Conservation (phyloP, 2,329 filamentous ascomycete species). For the Fusarium sp. region DNA sequence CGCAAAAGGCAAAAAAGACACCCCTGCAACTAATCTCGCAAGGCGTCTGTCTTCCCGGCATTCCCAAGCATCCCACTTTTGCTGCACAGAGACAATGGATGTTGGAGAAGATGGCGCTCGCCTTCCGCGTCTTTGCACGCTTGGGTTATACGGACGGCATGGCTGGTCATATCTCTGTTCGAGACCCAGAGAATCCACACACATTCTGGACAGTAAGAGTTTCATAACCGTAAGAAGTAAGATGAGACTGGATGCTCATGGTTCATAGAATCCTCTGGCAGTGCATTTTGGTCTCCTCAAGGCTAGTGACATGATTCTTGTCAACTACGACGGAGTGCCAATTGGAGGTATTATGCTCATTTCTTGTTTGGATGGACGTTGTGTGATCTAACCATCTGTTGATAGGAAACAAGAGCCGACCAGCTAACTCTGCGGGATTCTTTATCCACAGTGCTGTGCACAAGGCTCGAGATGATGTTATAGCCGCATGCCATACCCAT, state of each 20-base stretch:
- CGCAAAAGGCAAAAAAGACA: too few relatives aligned
- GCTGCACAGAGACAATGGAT: slow-evolving; percentile 72
- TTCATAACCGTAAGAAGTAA: too few relatives aligned
- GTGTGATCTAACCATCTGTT: too few relatives aligned
- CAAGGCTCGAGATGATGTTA: not conserved
- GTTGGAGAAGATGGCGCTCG: slow-evolving; percentile 75
- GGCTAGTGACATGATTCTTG: not conserved
- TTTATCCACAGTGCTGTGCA: not conserved
- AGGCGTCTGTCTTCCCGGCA: slow-evolving; percentile 46
- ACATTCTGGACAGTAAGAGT: slow-evolving; percentile 75
- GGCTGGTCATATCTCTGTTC: slow-evolving; percentile 74
- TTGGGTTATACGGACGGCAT: slow-evolving; percentile 51
- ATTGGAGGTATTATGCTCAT: not conserved
- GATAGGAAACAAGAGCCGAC: not conserved
- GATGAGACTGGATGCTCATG: not conserved
- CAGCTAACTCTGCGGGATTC: not conserved
- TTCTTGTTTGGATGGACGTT: too few relatives aligned
- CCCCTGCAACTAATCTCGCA: not conserved
- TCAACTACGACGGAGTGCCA: not conserved
- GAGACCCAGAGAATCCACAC: slow-evolving; percentile 74
- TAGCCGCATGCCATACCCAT: slow-evolving; percentile 80
- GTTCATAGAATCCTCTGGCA: not conserved
- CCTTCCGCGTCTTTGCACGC: slow-evolving; percentile 61
- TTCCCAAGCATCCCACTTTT: slow-evolving; percentile 60
- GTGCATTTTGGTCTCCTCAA: not conserved